Conservation (phyloP, 176 grass and related monocot genomes). For the Metroxylon sagu region DNA sequence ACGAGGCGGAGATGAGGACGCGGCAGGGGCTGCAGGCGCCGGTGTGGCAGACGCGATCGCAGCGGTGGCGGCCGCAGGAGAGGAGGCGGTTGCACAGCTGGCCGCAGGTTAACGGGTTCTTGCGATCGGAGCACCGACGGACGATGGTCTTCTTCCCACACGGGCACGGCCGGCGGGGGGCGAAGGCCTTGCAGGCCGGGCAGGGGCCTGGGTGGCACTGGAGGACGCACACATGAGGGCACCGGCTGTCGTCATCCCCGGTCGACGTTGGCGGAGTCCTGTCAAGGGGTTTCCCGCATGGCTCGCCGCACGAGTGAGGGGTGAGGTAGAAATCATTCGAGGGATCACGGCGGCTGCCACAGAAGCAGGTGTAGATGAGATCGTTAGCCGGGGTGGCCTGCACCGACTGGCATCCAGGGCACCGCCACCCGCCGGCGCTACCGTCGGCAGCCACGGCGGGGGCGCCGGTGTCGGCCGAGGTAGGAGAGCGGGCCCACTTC, state of each 20-base stretch:
- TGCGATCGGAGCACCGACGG: constrained; percentile 59
- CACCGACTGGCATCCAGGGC: constrained; percentile 85
- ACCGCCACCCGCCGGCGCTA: constrained; percentile 48
- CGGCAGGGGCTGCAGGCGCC: constrained; percentile 53
- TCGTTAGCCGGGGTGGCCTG: constrained; percentile 37
- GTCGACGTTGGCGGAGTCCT: constrained; percentile 1
- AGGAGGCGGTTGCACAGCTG: constrained; percentile 47
- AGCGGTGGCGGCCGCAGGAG: constrained; percentile 51
- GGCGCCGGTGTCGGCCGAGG: constrained; percentile 41
- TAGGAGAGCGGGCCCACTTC: constrained; percentile 84
- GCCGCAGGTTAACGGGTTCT: constrained; percentile 57
- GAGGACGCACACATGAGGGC: constrained; percentile 80
- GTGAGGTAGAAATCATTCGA: constrained; percentile 76
- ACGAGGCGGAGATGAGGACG: constrained; percentile 37
- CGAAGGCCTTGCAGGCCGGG: constrained; percentile 91
- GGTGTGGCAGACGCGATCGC: constrained; percentile 68
- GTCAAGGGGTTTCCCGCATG: constrained; percentile 61
- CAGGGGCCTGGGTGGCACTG: constrained; percentile 91
- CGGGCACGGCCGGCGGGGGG: constrained; percentile 49
- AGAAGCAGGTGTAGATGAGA: constrained; percentile 83
- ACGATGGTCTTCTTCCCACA: constrained; percentile 71
- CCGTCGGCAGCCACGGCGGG: background rate
- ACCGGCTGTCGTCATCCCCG: constrained; percentile 21
- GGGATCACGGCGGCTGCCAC: constrained; percentile 42
- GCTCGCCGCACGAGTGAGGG: constrained; percentile 87